Evolutionary conservation across 2,329 filamentous ascomycete species (phyloP).

Genomic region (Curvularia spicifera): DNA sequence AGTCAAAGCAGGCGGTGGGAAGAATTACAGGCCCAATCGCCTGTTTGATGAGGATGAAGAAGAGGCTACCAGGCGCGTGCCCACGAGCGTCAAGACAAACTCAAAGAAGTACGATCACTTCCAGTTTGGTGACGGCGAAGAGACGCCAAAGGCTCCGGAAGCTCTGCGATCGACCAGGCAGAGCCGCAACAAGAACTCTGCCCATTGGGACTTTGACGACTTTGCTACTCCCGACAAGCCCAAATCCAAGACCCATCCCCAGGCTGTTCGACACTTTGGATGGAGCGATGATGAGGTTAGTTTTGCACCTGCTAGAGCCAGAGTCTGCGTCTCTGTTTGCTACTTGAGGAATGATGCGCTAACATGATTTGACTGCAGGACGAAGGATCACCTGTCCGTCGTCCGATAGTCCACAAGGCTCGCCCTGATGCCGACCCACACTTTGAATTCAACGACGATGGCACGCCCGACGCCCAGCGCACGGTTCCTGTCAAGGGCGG

Average conservation of each 20-base stretch:
- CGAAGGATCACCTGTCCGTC: constrained; percentile 64
- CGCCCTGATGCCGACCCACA: constrained; percentile 82
- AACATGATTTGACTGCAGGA: constrained; percentile 51
- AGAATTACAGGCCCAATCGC: constrained; percentile 60
- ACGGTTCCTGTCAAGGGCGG: constrained; percentile 52
- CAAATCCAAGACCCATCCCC: constrained; percentile 65
- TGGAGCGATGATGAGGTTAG: constrained; percentile 74
- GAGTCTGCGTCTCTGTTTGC: constrained; percentile 18
- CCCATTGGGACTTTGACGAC: constrained; percentile 86
- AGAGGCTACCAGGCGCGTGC: constrained; percentile 27
- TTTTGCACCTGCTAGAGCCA: constrained; percentile 27
- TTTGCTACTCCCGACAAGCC: constrained; percentile 83
- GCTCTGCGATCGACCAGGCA: constrained; percentile 62
- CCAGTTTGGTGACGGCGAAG: constrained; percentile 72
- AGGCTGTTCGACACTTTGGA: constrained; percentile 75
- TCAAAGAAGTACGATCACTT: constrained; percentile 86
- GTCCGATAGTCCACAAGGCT: constrained; percentile 67
- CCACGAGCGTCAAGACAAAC: constrained; percentile 65
- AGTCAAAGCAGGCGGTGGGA: constrained; percentile 56
- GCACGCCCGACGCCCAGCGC: constrained; percentile 61
- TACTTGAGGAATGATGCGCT: constrained; percentile 20
- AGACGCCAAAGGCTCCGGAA: constrained; percentile 41
- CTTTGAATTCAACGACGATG: constrained; percentile 83
- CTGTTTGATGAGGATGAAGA: constrained; percentile 64
- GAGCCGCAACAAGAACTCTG: constrained; percentile 14